These are phyloP conservation scores for Anthracocystis setariae DNA, from an alignment of 1,284 basidiomycete species.

Conservation along the genomic window DNA sequence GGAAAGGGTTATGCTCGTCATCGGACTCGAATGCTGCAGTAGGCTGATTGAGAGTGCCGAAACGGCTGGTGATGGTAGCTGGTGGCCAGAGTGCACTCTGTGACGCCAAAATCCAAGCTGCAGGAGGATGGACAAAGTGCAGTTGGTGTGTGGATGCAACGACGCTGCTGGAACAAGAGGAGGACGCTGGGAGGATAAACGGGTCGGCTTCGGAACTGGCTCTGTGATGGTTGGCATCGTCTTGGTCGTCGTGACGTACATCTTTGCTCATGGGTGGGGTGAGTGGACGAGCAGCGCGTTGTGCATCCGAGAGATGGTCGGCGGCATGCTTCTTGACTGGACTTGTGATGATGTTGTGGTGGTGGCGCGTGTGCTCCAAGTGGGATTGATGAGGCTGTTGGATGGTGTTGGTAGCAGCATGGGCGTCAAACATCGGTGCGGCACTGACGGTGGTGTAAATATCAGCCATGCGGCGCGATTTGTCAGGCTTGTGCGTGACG, in stretches of 20 bases:
- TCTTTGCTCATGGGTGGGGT: conserved; percentile 49
- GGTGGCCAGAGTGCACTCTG: conserved; percentile 2
- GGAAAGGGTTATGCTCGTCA: conserved; percentile 41
- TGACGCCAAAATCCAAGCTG: neutral
- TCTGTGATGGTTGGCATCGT: conserved; percentile 13
- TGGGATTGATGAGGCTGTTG: neutral
- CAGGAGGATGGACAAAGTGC: neutral
- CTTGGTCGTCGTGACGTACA: conserved; percentile 30
- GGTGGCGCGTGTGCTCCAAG: conserved; percentile 16
- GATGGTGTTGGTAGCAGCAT: neutral
- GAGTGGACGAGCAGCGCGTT: conserved; percentile 24
- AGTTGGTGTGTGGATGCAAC: neutral
- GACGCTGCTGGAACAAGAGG: conserved; percentile 4
- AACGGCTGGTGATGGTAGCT: conserved; percentile 8
- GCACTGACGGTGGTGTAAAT: conserved; percentile 14
- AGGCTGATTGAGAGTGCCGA: conserved; percentile 20
- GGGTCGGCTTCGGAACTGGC: conserved; percentile 28
- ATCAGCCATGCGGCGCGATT: conserved; percentile 25
- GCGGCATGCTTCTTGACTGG: conserved; percentile 36
- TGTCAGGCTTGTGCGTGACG: conserved; percentile 28
- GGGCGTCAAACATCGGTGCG: conserved; percentile 23
- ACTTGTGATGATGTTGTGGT: conserved; percentile 24
- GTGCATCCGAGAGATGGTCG: conserved; percentile 9
- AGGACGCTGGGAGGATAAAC: neutral
- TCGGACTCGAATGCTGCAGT: conserved; percentile 27